A percentile compares a stretch with the other conserved stretches of the same genome.
Evolutionary conservation across 805 yeast genomes (phyloP).

Genomic region (Candida argentea): DNA sequence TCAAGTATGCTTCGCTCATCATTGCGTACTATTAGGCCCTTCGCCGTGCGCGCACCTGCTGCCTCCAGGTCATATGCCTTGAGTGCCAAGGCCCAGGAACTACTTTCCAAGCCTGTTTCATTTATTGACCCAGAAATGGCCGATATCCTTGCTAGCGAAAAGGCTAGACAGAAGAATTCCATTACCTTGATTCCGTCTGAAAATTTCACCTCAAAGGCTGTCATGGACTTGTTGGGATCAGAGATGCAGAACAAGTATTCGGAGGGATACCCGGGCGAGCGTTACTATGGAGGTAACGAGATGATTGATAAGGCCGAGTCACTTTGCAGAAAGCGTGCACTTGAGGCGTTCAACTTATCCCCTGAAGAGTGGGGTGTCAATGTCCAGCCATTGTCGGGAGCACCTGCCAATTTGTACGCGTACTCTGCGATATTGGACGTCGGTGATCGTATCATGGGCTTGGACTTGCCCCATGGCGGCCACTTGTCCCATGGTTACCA

Average conservation of each 20-base stretch:
- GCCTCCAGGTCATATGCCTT: conserved; percentile 44
- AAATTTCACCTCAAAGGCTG: conserved; percentile 93
- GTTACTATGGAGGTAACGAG: conserved; percentile 98
- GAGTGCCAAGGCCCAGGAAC: conserved; percentile 52
- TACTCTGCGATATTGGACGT: conserved; percentile 93
- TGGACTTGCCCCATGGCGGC: conserved; percentile 98
- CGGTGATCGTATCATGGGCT: conserved; percentile 96
- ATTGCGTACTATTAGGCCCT: conserved; percentile 17
- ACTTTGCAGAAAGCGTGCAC: conserved; percentile 89
- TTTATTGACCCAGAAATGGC: conserved; percentile 78
- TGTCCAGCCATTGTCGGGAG: conserved; percentile 92
- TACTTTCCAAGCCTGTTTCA: conserved; percentile 50
- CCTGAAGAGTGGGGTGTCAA: conserved; percentile 94
- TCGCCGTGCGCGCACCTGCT: conserved; percentile 7
- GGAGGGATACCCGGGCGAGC: conserved; percentile 98
- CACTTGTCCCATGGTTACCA: conserved; percentile 98
- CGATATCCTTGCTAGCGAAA: conserved; percentile 66
- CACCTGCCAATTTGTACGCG: conserved; percentile 96
- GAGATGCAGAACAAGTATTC: conserved; percentile 98
- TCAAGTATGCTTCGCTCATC: conserved; percentile 16
- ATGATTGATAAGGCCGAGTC: conserved; percentile 89
- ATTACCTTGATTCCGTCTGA: conserved; percentile 93
- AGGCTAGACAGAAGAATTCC: conserved; percentile 85
- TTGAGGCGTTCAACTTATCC: conserved; percentile 74
- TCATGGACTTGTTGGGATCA: conserved; percentile 92